Base-by-base conservation (phyloP, 495 filamentous ascomycete genomes). In the Baudoinia panamericana region DNA sequence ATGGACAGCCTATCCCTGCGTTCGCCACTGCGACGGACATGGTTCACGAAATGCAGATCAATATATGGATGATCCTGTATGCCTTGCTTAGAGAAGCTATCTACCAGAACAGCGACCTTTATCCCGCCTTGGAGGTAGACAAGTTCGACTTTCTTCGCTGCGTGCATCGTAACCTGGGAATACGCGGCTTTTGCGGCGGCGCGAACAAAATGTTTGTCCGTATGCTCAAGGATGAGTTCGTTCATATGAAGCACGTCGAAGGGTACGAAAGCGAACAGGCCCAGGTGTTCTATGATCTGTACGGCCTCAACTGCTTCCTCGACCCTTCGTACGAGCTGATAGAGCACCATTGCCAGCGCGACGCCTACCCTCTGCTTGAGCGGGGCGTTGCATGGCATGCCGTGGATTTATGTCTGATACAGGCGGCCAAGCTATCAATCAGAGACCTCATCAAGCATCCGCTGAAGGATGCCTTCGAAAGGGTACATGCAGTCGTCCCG, bases 371-470 rank as follows among this genome's bases (percentile, higher is more conserved):
- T n/a, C n/a, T n/a, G n/a, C 68, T 95, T 12, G 81, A 90, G 53
- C 76, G 73, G 37, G 64, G 70, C 4, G 84, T 79, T 36, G 85
- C 85, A 0, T 62, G 84, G 39, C 70, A 78, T 41, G 71, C 95
- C 38, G 73, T 94, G 15, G 80, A 88, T 40, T 78, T 85, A 51
- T 73, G 96, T 19, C 73, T 92, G 47, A 61, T 71, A 21, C 75
- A 94, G 31, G 82, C 85, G 0, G 75, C 76, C 41, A 76, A 79
- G 39, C 78, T 94, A 66, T 81, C 81, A 41, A 82, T 92, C 66
- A 92, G 85, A 43, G 92, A 96, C 51, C 56, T 99, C 20, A 72
- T 83, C 6, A 96, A 92, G 58, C 83, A 81, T 4, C 86, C 95
- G 35, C 66, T 95, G 31, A 86, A 86, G 50, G 71, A 65, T 2